A percentile compares a stretch with the other conserved stretches of the same genome.
These are phyloP conservation scores for Trichothecium roseum DNA, from an alignment of 2,329 filamentous ascomycete species.

Conservation along the genomic window DNA sequence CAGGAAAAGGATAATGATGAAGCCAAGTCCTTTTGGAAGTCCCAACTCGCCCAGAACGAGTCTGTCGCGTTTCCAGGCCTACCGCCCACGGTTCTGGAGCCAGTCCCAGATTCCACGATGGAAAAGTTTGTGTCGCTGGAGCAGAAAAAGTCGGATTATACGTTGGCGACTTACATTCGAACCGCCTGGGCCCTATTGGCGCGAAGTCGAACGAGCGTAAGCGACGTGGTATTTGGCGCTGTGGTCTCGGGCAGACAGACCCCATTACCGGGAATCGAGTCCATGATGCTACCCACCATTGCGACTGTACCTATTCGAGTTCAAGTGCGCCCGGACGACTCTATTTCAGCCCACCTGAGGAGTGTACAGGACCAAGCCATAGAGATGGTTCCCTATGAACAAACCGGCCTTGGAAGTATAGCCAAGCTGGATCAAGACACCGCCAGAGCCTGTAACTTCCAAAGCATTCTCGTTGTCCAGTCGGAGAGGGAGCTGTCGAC, in stretches of 20 bases:
- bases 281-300: slow-evolving; percentile 16
- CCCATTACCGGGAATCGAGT: slow-evolving; percentile 13
- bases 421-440: neutral
- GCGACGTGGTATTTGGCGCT: slow-evolving; percentile 19
- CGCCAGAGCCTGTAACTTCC: slow-evolving; percentile 7
- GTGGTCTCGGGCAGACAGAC: slow-evolving; percentile 16
- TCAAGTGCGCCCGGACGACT: neutral
- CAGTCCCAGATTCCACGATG: neutral
- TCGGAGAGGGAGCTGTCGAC: slow-evolving; percentile 2
- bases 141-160: slow-evolving; percentile 24
- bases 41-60: neutral
- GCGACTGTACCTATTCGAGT: slow-evolving; percentile 9
- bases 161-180: slow-evolving; percentile 12
- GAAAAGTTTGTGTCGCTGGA: slow-evolving; percentile 3
- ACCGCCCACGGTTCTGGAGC: neutral
- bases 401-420: slow-evolving; percentile 18
- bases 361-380: slow-evolving; percentile 9
- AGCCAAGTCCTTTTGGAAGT: neutral
- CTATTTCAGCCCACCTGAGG: slow-evolving; percentile 13
- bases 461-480: slow-evolving; percentile 14
- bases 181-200: slow-evolving; percentile 17
- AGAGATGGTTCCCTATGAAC: slow-evolving; percentile 12
- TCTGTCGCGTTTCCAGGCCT: neutral
- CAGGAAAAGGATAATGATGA: too few species aligned
- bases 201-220: slow-evolving; percentile 3